Evolutionary conservation across 148 eudicot genomes (phyloP), one percentile per base, ranked within the genome.

Genomic region (Cornus florida): DNA sequence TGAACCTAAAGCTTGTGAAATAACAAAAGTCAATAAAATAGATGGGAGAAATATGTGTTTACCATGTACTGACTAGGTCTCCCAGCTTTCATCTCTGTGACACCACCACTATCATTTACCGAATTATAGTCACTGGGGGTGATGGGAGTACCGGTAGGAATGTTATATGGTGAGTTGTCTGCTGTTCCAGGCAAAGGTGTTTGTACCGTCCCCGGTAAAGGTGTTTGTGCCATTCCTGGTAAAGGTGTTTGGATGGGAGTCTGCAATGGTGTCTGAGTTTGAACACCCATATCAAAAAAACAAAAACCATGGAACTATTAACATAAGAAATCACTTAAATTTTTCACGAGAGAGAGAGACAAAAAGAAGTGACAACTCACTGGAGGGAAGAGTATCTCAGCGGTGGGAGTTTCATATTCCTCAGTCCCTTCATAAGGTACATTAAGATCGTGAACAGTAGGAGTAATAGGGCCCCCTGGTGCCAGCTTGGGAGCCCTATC

Each of bases 321-420:
- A 48, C 64, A 32, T 28, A 39, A 62, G 16, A 33, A 71, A 14
- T 22, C 7, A n/a, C 68, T 71, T 70, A 23, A 46, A 24, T 13
- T 46, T 50, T 10, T 10, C 6, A 23, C 38, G 24, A 72, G 23
- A 50, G 33, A 53, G 23, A 31, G 4, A 6, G 7, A 6, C 4
- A 43, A 43, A 43, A 31, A 41, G 13, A 16, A 72, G 12, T 17
- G 56, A 66, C 22, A 69, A 80, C 95, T 87, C 48, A 95, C 99
- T 14, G 99, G 99, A 48, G 99, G 93, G 77, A 93, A 96, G 64
- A 96, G 97, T 85, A 96, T 82, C 80, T 96, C 99, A 75, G 98
- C 98, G 24, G 99, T 96, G 35, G 99, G 99, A 70, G 99, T 96
- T 82, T 93, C 99, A 71, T 88, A 96, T 92, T 96, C 99, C 79